phyloP scores from a whole-genome alignment of 768 basidiomycete genomes.

The Clitopilus passeckerianus region DNA sequence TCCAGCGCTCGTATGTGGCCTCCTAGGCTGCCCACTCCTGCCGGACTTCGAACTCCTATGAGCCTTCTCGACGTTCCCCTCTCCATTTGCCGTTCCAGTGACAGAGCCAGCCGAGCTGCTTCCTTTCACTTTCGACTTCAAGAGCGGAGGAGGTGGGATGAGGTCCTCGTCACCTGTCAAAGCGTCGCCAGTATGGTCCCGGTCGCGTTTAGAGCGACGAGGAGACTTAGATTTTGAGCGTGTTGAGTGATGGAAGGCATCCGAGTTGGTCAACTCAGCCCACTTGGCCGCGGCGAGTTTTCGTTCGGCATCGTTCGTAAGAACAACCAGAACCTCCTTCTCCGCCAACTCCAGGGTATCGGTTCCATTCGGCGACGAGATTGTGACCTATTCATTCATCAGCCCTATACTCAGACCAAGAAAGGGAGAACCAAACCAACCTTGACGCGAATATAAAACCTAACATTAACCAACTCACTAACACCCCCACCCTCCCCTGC shows the following conservation, averaged over 20 bases:
- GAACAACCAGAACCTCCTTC: constrained; percentile 59
- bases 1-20: constrained; percentile 76
- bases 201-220: constrained; percentile 33
- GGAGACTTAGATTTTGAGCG: constrained; percentile 59
- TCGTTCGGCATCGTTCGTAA: constrained; percentile 67
- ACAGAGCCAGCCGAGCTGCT: constrained; percentile 4
- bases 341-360: constrained; percentile 70
- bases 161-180: background rate
- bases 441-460: constrained; percentile 70
- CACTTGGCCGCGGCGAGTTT: constrained; percentile 59
- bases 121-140: constrained; percentile 11
- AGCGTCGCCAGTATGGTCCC: constrained; percentile 16
- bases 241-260: constrained; percentile 16
- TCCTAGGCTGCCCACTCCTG: constrained; percentile 24
- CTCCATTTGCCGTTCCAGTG: constrained; percentile 7
- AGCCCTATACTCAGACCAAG: background rate
- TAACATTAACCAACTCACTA: constrained; percentile 43
- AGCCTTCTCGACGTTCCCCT: background rate
- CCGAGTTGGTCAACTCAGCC: constrained; percentile 32
- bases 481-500: background rate
- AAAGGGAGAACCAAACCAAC: constrained; percentile 27
- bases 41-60: constrained; percentile 1
- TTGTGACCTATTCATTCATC: constrained; percentile 31
- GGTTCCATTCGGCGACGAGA: constrained; percentile 52
- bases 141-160: constrained; percentile 35